Evolutionary conservation across 2,329 filamentous ascomycete genomes (phyloP).

Genomic region (Calonectria pseudoreteaudii): DNA sequence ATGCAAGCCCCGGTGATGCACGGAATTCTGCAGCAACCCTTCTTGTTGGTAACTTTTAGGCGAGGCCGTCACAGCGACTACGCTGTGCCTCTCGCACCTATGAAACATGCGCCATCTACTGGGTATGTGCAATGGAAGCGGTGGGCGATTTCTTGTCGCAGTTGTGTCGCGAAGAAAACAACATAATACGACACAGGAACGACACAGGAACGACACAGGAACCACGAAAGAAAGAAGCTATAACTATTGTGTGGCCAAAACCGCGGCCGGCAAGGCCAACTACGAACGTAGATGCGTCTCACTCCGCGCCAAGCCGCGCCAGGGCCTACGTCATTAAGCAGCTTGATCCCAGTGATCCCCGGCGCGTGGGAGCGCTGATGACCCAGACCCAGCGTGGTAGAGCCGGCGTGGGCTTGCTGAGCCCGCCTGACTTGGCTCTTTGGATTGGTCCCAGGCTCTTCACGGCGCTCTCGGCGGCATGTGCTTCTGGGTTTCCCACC

Average conservation of each 20-base stretch:
- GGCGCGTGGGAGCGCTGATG: slow-evolving; percentile 24
- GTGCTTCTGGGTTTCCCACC: slow-evolving; percentile 10
- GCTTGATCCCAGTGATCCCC: slow-evolving; percentile 31
- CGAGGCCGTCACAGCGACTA: not conserved
- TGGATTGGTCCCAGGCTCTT: not conserved
- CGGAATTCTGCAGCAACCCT: slow-evolving; percentile 2
- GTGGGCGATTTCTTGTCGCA: not conserved
- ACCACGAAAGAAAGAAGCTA: not conserved
- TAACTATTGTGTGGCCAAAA: not conserved
- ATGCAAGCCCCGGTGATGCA: not conserved
- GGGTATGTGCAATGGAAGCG: not conserved
- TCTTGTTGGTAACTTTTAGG: slow-evolving; percentile 12
- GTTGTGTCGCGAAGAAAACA: not conserved
- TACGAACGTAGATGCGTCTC: slow-evolving; percentile 2
- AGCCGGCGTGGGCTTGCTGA: slow-evolving; percentile 5
- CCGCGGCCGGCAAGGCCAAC: not conserved
- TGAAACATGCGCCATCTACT: not conserved
- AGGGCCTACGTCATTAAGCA: slow-evolving; percentile 43
- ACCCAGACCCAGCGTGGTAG: slow-evolving; percentile 11
- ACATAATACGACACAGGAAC: not conserved
- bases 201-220: not conserved
- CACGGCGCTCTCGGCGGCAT: slow-evolving; percentile 8
- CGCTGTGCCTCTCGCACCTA: not conserved
- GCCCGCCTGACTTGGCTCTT: not conserved
- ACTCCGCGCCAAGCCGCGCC: slow-evolving; percentile 20